These are phyloP conservation scores for Nothomitra cinnamomea DNA, from an alignment of 2,329 filamentous ascomycete genomes.

Conservation along the genomic window DNA sequence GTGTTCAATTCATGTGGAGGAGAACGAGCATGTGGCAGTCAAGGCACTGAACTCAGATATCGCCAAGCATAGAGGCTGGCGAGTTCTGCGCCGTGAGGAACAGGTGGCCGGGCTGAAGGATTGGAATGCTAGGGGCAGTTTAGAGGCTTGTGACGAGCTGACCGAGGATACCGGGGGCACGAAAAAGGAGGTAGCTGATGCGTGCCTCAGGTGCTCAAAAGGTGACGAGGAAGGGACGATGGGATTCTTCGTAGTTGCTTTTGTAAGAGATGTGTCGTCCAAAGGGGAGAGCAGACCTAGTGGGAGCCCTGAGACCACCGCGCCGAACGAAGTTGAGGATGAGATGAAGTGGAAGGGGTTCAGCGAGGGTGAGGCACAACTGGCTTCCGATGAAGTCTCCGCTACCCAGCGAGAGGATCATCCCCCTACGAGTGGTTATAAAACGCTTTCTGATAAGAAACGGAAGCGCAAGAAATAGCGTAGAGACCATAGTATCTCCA, in stretches of 20 bases:
- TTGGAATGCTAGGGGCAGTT: slow-evolving; percentile 53
- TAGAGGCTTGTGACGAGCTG: slow-evolving; percentile 21
- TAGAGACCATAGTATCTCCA: too few relatives aligned
- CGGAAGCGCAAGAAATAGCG: slow-evolving; percentile 1
- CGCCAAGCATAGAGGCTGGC: slow-evolving; percentile 56
- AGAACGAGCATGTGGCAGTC: slow-evolving; percentile 77
- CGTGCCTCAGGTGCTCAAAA: slow-evolving; percentile 67
- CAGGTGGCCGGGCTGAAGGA: slow-evolving; percentile 60
- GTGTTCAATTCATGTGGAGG: slow-evolving; percentile 71
- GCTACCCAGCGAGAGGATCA: neutral
- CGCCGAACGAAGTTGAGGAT: slow-evolving; percentile 9
- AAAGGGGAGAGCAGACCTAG: slow-evolving; percentile 9
- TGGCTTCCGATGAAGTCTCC: neutral
- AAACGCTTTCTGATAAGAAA: neutral
- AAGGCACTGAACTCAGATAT: slow-evolving; percentile 50
- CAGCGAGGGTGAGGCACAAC: slow-evolving; percentile 13
- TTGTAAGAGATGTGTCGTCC: slow-evolving; percentile 41
- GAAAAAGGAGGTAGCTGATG: slow-evolving; percentile 43
- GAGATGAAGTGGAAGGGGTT: slow-evolving; percentile 21
- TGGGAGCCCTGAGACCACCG: slow-evolving; percentile 8
- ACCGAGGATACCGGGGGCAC: slow-evolving; percentile 22
- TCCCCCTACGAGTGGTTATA: neutral
- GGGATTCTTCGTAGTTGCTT: slow-evolving; percentile 89
- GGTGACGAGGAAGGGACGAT: slow-evolving; percentile 65
- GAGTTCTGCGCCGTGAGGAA: slow-evolving; percentile 49